Percentiles rank a stretch among this genome's conserved stretches.
Evolutionary conservation across 257 asterid genomes (phyloP).

Genomic region (Datura wrightii): DNA sequence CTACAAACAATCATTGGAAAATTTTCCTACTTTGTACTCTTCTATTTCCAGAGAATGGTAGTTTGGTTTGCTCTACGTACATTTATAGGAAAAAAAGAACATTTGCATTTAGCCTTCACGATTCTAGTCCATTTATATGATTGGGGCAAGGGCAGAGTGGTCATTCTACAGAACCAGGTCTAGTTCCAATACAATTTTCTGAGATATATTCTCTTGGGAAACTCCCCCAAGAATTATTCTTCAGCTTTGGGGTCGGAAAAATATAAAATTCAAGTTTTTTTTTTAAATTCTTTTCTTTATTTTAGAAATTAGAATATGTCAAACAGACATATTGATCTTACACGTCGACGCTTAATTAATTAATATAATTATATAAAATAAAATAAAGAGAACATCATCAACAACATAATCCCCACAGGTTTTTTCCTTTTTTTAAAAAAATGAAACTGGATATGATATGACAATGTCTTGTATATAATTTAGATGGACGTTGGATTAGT

Average conservation of each 20-base stretch:
- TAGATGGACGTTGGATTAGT: constrained; percentile 20
- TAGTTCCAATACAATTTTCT: constrained; percentile 33
- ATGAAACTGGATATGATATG: constrained; percentile 8
- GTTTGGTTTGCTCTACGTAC: not conserved
- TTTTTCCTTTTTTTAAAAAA: not conserved
- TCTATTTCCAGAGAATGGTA: constrained; percentile 36
- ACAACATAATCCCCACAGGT: constrained; percentile 3
- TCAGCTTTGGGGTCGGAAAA: not conserved
- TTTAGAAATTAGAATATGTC: not conserved
- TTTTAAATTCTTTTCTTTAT: not conserved
- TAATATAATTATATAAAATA: not conserved
- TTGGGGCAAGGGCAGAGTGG: constrained; percentile 28
- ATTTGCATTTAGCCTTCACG: not conserved
- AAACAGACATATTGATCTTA: not conserved
- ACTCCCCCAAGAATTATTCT: not conserved
- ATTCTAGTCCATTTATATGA: not conserved
- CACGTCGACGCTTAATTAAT: not conserved
- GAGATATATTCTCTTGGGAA: constrained; percentile 19
- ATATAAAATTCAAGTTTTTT: not conserved
- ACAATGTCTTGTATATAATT: constrained; percentile 16
- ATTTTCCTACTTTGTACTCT: constrained; percentile 34
- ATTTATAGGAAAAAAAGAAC: constrained; percentile 5
- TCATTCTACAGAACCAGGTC: constrained; percentile 31
- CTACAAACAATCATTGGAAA: constrained; percentile 39
- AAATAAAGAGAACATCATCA: not conserved